These are phyloP conservation scores for Kazachstania kunashirensis DNA, from an alignment of 805 yeast genomes.

Conservation along the genomic window DNA sequence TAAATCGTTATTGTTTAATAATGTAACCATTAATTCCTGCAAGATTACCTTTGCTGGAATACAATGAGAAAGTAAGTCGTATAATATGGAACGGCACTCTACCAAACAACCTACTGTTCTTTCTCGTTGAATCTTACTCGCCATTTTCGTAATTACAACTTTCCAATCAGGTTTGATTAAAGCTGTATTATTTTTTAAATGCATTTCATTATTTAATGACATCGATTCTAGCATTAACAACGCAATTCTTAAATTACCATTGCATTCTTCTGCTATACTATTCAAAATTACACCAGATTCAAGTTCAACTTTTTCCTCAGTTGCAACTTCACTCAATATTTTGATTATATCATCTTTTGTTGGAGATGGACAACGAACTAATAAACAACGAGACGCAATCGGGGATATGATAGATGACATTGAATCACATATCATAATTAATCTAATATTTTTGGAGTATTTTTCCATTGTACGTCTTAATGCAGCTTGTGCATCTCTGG, in stretches of 20 bases:
- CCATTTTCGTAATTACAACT: constrained; percentile 58
- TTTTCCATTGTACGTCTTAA: constrained; percentile 93
- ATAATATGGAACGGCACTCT: constrained; percentile 56
- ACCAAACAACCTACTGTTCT: constrained; percentile 50
- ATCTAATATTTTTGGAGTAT: constrained; percentile 76
- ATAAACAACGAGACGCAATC: constrained; percentile 81
- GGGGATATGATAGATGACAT: constrained; percentile 91
- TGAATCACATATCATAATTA: constrained; percentile 77
- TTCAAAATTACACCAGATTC: constrained; percentile 38
- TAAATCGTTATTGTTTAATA: constrained; percentile 27
- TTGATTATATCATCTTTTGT: constrained; percentile 42
- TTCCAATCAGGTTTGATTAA: constrained; percentile 83
- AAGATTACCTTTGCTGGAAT: constrained; percentile 81
- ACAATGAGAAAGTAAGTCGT: constrained; percentile 85
- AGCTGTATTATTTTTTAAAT: constrained; percentile 37
- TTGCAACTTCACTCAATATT: constrained; percentile 48
- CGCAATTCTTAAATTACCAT: constrained; percentile 70
- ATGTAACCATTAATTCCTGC: constrained; percentile 46
- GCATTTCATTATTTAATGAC: constrained; percentile 53
- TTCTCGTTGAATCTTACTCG: constrained; percentile 47
- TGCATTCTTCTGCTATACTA: constrained; percentile 44
- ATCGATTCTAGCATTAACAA: constrained; percentile 75
- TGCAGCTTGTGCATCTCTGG: constrained; percentile 94
- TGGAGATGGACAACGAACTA: constrained; percentile 86
- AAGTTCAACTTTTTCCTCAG: constrained; percentile 40